phyloP scores from a whole-genome alignment of 345 rosid genomes.

The Excoecaria cochinchinensis region DNA sequence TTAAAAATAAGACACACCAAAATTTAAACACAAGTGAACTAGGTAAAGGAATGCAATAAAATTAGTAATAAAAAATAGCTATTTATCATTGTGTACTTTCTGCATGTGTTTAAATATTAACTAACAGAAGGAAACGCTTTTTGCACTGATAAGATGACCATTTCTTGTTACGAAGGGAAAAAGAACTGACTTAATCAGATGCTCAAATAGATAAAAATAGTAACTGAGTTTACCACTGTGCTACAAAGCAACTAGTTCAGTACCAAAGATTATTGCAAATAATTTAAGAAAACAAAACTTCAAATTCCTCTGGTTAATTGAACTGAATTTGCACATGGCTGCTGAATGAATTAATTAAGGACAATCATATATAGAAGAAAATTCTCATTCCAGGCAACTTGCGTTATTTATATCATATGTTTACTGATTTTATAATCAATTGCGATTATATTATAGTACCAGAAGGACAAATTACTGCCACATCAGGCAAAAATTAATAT shows the following conservation, averaged over 20 bases:
- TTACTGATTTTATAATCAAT: background rate
- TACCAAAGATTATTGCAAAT: background rate
- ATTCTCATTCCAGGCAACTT: background rate
- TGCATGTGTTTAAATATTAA: background rate
- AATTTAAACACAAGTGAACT: background rate
- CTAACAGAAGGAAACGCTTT: background rate
- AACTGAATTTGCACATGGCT: background rate
- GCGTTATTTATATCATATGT: background rate
- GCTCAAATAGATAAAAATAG: background rate
- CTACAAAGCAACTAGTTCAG: background rate
- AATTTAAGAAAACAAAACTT: background rate
- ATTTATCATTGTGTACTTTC: background rate
- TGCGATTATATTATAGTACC: background rate
- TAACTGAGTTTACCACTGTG: background rate
- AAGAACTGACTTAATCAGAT: slow-evolving; percentile 4
- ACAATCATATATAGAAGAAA: background rate
- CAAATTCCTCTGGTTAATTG: background rate
- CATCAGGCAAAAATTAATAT: slow-evolving; percentile 1
- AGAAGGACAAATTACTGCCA: background rate
- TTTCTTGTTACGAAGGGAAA: background rate
- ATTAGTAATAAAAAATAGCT: background rate
- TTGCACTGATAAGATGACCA: background rate
- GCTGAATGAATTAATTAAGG: background rate
- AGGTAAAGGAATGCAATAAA: background rate
- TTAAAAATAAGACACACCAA: background rate